A percentile compares a stretch with the other conserved stretches of the same genome.
phyloP scores from a whole-genome alignment of 345 rosid genomes.

The Angophora floribunda region DNA sequence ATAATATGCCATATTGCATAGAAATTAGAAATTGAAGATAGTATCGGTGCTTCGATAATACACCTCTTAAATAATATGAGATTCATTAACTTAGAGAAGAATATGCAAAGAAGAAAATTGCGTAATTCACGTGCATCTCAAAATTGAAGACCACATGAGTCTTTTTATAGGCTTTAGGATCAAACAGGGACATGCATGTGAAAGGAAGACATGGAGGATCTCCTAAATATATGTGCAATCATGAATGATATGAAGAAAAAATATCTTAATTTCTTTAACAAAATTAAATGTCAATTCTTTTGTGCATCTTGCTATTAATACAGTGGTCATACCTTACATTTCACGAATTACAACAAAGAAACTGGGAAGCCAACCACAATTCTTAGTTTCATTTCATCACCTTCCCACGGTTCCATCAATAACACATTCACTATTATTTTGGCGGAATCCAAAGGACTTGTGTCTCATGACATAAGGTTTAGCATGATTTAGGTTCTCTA shows the following conservation, averaged over 20 bases:
- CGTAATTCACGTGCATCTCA: too few species aligned
- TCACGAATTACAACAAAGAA: neutral
- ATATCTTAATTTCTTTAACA: too few species aligned
- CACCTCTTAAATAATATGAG: neutral
- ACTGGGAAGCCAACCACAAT: neutral
- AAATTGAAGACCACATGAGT: too few species aligned
- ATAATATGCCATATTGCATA: too few species aligned
- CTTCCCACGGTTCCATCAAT: neutral
- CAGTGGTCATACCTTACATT: neutral
- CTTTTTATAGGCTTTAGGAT: too few species aligned
- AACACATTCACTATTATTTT: neutral
- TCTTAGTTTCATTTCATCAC: neutral
- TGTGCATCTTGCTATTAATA: neutral
- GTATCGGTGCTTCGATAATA: neutral
- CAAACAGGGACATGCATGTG: too few species aligned
- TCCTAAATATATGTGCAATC: too few species aligned
- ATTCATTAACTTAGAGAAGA: too few species aligned
- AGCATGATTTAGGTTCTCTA: neutral
- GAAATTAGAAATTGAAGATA: too few species aligned
- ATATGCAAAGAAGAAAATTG: too few species aligned
- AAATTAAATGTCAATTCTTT: neutral
- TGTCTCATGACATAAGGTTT: neutral
- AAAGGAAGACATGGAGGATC: too few species aligned
- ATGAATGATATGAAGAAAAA: too few species aligned
- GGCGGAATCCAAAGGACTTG: neutral